Conservation (phyloP, 2,329 filamentous ascomycete genomes). For the Exophiala bonariae region DNA sequence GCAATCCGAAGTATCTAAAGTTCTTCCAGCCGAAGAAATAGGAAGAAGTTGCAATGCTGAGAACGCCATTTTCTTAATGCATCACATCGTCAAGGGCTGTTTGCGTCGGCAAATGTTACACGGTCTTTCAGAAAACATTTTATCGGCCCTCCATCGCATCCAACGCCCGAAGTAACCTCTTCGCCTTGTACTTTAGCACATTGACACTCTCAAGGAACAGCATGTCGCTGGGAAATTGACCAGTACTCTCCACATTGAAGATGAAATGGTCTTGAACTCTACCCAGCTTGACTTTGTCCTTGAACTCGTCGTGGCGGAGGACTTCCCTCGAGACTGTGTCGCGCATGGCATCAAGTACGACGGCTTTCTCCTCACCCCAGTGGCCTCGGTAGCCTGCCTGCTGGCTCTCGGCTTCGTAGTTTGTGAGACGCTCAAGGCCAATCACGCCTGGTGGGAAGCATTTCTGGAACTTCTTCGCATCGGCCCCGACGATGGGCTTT, state of each 20-base stretch:
- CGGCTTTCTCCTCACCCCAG: slow-evolving; percentile 80
- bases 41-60: slow-evolving; percentile 18
- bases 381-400: slow-evolving; percentile 70
- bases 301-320: slow-evolving; percentile 86
- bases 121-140: slow-evolving; percentile 14
- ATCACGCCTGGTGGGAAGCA: slow-evolving; percentile 94
- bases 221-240: slow-evolving; percentile 91
- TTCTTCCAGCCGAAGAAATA: slow-evolving; percentile 2
- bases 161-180: slow-evolving; percentile 45
- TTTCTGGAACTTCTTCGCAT: slow-evolving; percentile 83
- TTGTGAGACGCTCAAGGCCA: slow-evolving; percentile 69
- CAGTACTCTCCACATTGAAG: slow-evolving; percentile 90
- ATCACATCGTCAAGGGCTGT: neutral
- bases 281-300: slow-evolving; percentile 92
- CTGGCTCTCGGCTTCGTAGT: slow-evolving; percentile 60
- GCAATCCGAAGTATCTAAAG: slow-evolving; percentile 21
- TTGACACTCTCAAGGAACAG: slow-evolving; percentile 88
- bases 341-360: slow-evolving; percentile 83
- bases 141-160: slow-evolving; percentile 41
- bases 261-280: slow-evolving; percentile 94
- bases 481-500: slow-evolving; percentile 77
- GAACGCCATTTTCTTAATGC: slow-evolving; percentile 5
- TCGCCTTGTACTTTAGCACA: slow-evolving; percentile 80
- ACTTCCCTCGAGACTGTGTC: slow-evolving; percentile 95
- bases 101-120: slow-evolving; percentile 20